phyloP scores from a whole-genome alignment of 192 early-diverging fungal genomes.

The Coemansia sp. region DNA sequence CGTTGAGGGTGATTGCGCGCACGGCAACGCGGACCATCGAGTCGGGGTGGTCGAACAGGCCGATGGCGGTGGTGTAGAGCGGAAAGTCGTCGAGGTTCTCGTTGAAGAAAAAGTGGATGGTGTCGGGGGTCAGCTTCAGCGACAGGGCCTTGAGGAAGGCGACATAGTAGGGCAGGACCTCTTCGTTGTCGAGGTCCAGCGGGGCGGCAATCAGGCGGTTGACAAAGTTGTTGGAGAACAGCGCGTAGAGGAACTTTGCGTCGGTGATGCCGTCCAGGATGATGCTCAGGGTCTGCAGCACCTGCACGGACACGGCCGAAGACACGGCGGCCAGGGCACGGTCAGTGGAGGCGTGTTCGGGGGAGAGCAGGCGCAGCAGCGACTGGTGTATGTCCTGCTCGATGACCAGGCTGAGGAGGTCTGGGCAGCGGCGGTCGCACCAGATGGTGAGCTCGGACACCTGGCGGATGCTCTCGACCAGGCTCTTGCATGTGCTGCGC shows the following conservation, averaged over 20 bases:
- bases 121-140: slow-evolving; percentile 58
- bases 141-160: slow-evolving; percentile 69
- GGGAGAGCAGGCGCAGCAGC: slow-evolving; percentile 24
- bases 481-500: slow-evolving; percentile 8
- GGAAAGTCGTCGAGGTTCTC: slow-evolving; percentile 46
- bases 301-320: slow-evolving; percentile 34
- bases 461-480: slow-evolving; percentile 39
- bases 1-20: slow-evolving; percentile 61
- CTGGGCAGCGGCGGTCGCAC: slow-evolving; percentile 43
- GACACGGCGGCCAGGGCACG: no score
- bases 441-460: slow-evolving; percentile 39
- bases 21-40: slow-evolving; percentile 69
- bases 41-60: slow-evolving; percentile 64
- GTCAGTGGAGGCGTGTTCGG: not conserved
- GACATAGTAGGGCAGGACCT: slow-evolving; percentile 65
- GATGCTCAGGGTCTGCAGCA: slow-evolving; percentile 52
- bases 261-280: slow-evolving; percentile 49
- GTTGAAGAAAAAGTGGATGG: slow-evolving; percentile 66
- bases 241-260: slow-evolving; percentile 47
- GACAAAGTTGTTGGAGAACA: slow-evolving; percentile 73
- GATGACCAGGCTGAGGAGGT: slow-evolving; percentile 31
- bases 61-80: slow-evolving; percentile 64
- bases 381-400: slow-evolving; percentile 35
- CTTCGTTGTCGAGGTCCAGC: slow-evolving; percentile 61
- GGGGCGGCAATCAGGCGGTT: slow-evolving; percentile 61